These are phyloP conservation scores for Byssochlamys sp. DNA, from an alignment of 2,329 filamentous ascomycete species.

Conservation along the genomic window DNA sequence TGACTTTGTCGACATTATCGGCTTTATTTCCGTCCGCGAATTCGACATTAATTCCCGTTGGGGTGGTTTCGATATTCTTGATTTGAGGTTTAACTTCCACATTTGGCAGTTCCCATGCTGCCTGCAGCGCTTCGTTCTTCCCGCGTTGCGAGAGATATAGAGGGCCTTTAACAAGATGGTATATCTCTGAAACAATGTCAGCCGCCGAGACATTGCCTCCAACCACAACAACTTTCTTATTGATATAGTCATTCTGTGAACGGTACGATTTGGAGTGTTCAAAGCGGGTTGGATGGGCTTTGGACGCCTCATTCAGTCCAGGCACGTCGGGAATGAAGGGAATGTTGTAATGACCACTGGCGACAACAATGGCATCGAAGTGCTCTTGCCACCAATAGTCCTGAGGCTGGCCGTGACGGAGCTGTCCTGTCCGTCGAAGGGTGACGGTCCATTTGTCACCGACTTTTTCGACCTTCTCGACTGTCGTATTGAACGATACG, in stretches of 20 bases:
- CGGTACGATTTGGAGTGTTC: conserved; percentile 31
- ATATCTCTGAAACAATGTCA: conserved; percentile 19
- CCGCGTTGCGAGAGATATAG: conserved; percentile 14
- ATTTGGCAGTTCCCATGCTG: conserved; percentile 16
- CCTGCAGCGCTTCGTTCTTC: conserved; percentile 11
- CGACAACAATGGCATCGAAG: conserved; percentile 36
- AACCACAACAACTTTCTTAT: conserved; percentile 21
- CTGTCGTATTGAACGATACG: conserved; percentile 22
- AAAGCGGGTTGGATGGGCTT: conserved; percentile 22
- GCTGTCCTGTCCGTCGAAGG: conserved; percentile 13
- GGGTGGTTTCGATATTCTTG: conserved; percentile 3
- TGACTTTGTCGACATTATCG: conserved; percentile 15
- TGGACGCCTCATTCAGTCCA: conserved; percentile 24
- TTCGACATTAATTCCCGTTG: conserved; percentile 1
- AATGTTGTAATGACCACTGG: conserved; percentile 34
- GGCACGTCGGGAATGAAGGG: conserved; percentile 30
- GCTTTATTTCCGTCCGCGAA: conserved; percentile 15
- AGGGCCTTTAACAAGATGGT: conserved; percentile 12
- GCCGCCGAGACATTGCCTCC: conserved; percentile 21
- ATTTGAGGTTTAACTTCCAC: conserved; percentile 14
- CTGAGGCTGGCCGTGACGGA: conserved; percentile 2
- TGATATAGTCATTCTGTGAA: conserved; percentile 26
- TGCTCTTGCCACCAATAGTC: conserved; percentile 32
- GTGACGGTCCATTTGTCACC: conserved; percentile 21
- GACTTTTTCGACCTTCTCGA: conserved; percentile 17